Evolutionary conservation across 495 filamentous ascomycete genomes (phyloP).

Genomic region (Aspergillus olivimuriae): DNA sequence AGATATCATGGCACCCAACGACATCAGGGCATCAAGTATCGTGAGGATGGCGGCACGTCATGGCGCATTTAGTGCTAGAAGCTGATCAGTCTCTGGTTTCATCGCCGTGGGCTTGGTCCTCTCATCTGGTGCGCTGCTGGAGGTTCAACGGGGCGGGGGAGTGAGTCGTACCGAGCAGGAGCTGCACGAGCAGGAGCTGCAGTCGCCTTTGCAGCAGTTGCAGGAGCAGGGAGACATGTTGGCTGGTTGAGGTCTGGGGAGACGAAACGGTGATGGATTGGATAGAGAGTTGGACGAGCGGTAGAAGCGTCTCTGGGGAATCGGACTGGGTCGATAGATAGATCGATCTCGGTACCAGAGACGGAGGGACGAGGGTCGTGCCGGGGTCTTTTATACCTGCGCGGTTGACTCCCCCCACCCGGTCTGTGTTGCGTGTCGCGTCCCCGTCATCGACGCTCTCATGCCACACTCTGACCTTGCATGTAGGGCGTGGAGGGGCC

Average conservation of each 20-base stretch:
- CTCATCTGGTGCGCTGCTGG: too few relatives aligned
- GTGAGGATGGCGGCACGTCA: conserved; percentile 4
- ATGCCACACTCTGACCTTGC: too few relatives aligned
- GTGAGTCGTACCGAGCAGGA: conserved; percentile 28
- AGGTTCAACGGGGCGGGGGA: background rate
- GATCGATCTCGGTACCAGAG: background rate
- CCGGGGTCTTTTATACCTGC: background rate
- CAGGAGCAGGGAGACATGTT: conserved; percentile 42
- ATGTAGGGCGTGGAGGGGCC: background rate
- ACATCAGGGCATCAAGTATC: too few relatives aligned
- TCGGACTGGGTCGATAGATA: background rate
- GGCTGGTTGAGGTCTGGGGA: conserved; percentile 10
- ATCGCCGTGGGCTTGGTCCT: too few relatives aligned
- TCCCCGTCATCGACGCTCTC: too few relatives aligned
- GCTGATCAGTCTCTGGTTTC: too few relatives aligned
- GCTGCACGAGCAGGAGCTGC: conserved; percentile 38
- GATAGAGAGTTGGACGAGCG: background rate
- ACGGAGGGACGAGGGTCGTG: background rate
- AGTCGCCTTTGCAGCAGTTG: conserved; percentile 40
- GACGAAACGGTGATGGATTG: background rate
- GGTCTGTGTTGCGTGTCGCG: too few relatives aligned
- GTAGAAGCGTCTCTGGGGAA: background rate
- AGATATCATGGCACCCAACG: too few relatives aligned
- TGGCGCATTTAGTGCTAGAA: conserved; percentile 8
- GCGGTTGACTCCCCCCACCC: too few relatives aligned